These are phyloP conservation scores for Macaranga tanarius DNA, from an alignment of 441 rosid genomes.

Conservation along the genomic window DNA sequence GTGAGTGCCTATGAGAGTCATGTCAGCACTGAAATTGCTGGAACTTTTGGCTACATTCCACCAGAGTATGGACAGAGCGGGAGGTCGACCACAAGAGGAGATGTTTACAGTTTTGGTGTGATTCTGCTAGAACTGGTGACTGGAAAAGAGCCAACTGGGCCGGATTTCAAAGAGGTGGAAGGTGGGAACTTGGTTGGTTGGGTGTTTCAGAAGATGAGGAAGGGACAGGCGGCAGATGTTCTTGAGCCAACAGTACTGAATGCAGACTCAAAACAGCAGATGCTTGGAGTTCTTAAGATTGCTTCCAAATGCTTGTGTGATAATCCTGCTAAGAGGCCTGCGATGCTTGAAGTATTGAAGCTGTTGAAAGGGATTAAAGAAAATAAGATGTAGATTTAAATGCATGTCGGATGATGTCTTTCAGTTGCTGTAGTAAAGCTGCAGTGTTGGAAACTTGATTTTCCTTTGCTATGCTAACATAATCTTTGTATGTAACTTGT, in stretches of 20 bases:
- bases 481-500: neutral
- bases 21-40: constrained; percentile 83
- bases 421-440: constrained; percentile 19
- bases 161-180: constrained; percentile 85
- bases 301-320: constrained; percentile 65
- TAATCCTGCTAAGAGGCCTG: constrained; percentile 71
- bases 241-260: constrained; percentile 55
- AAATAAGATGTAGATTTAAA: neutral
- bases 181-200: constrained; percentile 93
- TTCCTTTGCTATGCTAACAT: constrained; percentile 14
- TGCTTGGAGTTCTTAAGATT: constrained; percentile 69
- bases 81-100: constrained; percentile 79
- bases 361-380: constrained; percentile 45
- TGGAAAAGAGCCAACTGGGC: constrained; percentile 92
- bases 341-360: constrained; percentile 69
- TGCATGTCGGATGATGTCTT: no score
- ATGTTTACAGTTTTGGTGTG: constrained; percentile 95
- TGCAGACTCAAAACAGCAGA: constrained; percentile 43
- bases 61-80: constrained; percentile 96
- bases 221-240: constrained; percentile 59
- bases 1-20: constrained; percentile 94
- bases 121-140: constrained; percentile 83
- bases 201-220: constrained; percentile 71
- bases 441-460: constrained; percentile 11
- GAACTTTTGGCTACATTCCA: constrained; percentile 91